A percentile compares a stretch with the other conserved stretches of the same genome.
Conservation (phyloP, 1,139 yeast genomes). For the Petasospora rhodanensis region DNA sequence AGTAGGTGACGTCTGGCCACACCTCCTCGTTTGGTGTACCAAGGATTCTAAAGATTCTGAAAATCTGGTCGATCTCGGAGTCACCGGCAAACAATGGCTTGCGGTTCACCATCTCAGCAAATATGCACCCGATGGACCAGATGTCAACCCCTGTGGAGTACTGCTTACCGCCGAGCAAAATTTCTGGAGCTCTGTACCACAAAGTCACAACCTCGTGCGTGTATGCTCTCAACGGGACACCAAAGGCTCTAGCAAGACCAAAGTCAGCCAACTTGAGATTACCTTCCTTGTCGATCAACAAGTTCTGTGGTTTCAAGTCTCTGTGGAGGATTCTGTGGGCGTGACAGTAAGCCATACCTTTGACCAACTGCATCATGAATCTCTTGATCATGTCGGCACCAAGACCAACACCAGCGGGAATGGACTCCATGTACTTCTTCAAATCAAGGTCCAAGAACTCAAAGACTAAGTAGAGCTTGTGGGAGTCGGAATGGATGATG, state of each 20-base stretch:
- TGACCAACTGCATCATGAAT: slow-evolving; percentile 87
- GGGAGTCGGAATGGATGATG: slow-evolving; percentile 95
- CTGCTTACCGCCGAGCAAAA: slow-evolving; percentile 91
- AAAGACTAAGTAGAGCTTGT: slow-evolving; percentile 86
- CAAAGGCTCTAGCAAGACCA: slow-evolving; percentile 95
- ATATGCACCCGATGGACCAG: slow-evolving; percentile 98
- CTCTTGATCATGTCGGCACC: slow-evolving; percentile 89
- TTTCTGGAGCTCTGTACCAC: slow-evolving; percentile 98
- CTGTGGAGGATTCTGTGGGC: slow-evolving; percentile 93
- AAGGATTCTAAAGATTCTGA: slow-evolving; percentile 84
- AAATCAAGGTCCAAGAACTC: slow-evolving; percentile 92
- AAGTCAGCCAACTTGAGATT: slow-evolving; percentile 94
- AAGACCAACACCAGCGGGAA: slow-evolving; percentile 87
- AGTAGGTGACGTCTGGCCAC: slow-evolving; percentile 94
- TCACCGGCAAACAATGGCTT: slow-evolving; percentile 97
- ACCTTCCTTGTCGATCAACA: slow-evolving; percentile 92
- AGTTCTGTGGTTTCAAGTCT: slow-evolving; percentile 93
- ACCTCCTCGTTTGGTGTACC: slow-evolving; percentile 93
- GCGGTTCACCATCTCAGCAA: slow-evolving; percentile 97
- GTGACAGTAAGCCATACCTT: slow-evolving; percentile 94
- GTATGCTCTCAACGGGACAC: slow-evolving; percentile 93
- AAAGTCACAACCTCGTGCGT: slow-evolving; percentile 97
- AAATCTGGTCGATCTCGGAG: slow-evolving; percentile 95
- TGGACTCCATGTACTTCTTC: slow-evolving; percentile 94
- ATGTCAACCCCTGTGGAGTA: slow-evolving; percentile 97